These are phyloP conservation scores for Ceratocystis papillata DNA, from an alignment of 2,329 filamentous ascomycete genomes.

Conservation along the genomic window DNA sequence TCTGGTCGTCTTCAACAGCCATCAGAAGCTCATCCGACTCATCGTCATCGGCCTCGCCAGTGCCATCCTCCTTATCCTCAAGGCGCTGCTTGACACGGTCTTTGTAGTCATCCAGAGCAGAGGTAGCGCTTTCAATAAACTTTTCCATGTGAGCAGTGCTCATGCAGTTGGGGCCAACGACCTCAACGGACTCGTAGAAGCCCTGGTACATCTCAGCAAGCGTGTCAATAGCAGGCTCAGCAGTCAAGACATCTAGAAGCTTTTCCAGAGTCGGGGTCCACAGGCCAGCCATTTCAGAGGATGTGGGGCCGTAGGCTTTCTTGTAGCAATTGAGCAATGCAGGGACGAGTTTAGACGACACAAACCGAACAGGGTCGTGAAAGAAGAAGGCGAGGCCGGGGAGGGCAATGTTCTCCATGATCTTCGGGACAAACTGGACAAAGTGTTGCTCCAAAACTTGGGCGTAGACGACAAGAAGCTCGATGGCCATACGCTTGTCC, in stretches of 20 bases:
- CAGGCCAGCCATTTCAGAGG: conserved; percentile 65
- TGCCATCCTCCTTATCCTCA: conserved; percentile 64
- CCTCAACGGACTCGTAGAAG: conserved; percentile 97
- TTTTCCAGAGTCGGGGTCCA: conserved; percentile 83
- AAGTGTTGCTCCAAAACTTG: conserved; percentile 90
- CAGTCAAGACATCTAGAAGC: conserved; percentile 81
- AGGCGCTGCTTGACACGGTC: conserved; percentile 68
- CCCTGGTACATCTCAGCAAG: conserved; percentile 99
- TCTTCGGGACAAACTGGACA: conserved; percentile 79
- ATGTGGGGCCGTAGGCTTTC: conserved; percentile 73
- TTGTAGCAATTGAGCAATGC: conserved; percentile 90
- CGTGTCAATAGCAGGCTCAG: conserved; percentile 90
- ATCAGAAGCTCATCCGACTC: conserved; percentile 76
- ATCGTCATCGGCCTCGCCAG: conserved; percentile 81
- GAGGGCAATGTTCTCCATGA: conserved; percentile 93
- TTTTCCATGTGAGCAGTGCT: conserved; percentile 66
- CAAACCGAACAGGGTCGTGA: conserved; percentile 91
- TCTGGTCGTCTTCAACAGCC: conserved; percentile 95
- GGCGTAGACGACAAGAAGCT: conserved; percentile 92
- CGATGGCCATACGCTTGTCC: conserved; percentile 99
- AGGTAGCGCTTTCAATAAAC: conserved; percentile 79
- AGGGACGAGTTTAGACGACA: conserved; percentile 88
- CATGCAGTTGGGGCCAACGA: conserved; percentile 76
- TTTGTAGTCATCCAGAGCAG: conserved; percentile 86
- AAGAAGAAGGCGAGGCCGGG: conserved; percentile 97